Evolutionary conservation across 305 asterid species (phyloP).

Genomic region (Plantago lanceolata): DNA sequence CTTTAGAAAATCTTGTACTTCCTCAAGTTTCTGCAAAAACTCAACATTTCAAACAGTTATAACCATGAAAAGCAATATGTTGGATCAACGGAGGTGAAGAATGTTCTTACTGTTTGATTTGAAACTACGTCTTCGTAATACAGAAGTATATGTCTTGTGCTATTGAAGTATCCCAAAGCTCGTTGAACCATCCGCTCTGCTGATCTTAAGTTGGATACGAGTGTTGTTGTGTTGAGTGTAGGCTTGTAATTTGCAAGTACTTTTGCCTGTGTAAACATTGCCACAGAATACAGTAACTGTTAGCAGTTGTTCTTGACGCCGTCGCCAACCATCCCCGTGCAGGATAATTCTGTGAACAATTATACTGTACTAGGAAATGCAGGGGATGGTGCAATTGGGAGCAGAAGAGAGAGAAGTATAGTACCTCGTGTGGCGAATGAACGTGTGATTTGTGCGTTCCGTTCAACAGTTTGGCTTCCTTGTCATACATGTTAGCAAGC

Average conservation of each 20-base stretch:
- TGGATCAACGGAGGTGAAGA: too few species aligned
- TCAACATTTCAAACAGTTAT: neutral
- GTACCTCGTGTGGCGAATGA: conserved; percentile 68
- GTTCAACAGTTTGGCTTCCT: conserved; percentile 53
- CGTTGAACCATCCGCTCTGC: conserved; percentile 32
- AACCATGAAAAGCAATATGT: too few species aligned
- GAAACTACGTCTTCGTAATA: conserved; percentile 63
- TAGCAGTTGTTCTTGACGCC: too few species aligned
- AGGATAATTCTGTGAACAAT: too few species aligned
- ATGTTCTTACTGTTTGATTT: conserved; percentile 40
- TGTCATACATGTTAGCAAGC: conserved; percentile 71
- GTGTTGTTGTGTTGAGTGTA: conserved; percentile 37
- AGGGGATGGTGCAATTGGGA: too few species aligned
- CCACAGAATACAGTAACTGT: neutral
- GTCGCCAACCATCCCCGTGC: too few species aligned
- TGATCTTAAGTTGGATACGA: conserved; percentile 36
- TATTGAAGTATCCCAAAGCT: conserved; percentile 55
- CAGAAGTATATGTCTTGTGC: conserved; percentile 56
- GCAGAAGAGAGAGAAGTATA: neutral
- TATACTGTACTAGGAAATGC: too few species aligned
- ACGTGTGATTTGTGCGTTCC: conserved; percentile 89
- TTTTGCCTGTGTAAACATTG: conserved; percentile 45
- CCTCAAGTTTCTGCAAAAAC: conserved; percentile 51
- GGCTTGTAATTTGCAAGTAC: conserved; percentile 67
- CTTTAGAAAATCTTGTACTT: conserved; percentile 59